A percentile compares a stretch with the other conserved stretches of the same genome.
phyloP scores from a whole-genome alignment of 148 eudicot genomes.

The Simmondsia chinensis region DNA sequence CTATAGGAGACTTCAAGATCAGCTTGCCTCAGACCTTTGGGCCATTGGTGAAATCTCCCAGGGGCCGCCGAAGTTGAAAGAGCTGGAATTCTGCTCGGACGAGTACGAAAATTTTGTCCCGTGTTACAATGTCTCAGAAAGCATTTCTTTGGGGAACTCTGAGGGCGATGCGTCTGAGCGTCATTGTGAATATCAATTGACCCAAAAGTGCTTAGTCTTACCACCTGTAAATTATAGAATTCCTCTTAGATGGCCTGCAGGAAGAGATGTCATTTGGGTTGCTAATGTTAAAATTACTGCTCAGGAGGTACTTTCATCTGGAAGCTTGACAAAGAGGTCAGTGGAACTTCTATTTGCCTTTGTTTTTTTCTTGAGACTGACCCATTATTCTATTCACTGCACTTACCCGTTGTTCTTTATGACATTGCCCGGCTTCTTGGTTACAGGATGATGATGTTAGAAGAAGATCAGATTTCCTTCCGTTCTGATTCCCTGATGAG shows the following conservation, averaged over 20 bases:
- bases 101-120: conserved; percentile 74
- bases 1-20: conserved; percentile 54
- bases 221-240: conserved; percentile 66
- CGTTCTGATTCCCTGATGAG: conserved; percentile 62
- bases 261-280: conserved; percentile 90
- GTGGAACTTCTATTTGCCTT: conserved; percentile 1
- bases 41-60: conserved; percentile 61
- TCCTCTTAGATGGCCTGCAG: conserved; percentile 91
- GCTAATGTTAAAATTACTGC: conserved; percentile 91
- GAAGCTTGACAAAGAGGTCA: conserved; percentile 94
- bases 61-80: conserved; percentile 50
- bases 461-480: conserved; percentile 87
- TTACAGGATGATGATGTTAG: conserved; percentile 90
- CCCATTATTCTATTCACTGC: background rate
- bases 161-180: conserved; percentile 48
- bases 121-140: conserved; percentile 56
- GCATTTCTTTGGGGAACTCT: conserved; percentile 34
- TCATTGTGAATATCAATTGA: conserved; percentile 38
- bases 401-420: background rate
- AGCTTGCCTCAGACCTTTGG: conserved; percentile 51
- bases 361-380: background rate
- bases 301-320: conserved; percentile 82
- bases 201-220: conserved; percentile 55
- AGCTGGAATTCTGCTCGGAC: conserved; percentile 55
- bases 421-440: conserved; percentile 3